These are phyloP conservation scores for Cyclostephanos invisitatus DNA, from an alignment of 108 stramenopile genomes.

Conservation along the genomic window DNA sequence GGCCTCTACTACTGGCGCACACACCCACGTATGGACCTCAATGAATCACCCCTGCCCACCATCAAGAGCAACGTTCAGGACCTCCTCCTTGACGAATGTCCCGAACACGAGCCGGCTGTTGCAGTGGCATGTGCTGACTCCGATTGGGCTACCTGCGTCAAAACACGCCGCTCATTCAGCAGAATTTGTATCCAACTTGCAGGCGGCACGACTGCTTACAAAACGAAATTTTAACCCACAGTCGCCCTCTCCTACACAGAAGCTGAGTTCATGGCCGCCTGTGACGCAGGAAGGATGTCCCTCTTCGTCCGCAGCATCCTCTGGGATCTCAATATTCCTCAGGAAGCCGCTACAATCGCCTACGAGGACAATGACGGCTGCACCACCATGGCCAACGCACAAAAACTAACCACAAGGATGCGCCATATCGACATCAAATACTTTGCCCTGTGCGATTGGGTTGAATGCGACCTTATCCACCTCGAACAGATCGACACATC, in stretches of 20 bases:
- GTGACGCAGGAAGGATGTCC: constrained; percentile 29
- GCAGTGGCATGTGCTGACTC: too few species aligned
- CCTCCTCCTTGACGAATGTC: neutral
- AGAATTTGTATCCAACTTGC: constrained; percentile 27
- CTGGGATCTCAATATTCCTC: constrained; percentile 33
- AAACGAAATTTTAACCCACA: neutral
- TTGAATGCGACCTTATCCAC: constrained; percentile 7
- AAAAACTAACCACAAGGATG: constrained; percentile 15
- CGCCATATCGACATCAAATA: constrained; percentile 29
- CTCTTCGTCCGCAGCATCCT: constrained; percentile 40
- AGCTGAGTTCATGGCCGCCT: neutral
- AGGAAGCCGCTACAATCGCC: too few species aligned
- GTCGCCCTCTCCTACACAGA: too few species aligned
- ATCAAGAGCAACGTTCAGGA: neutral
- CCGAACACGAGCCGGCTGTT: neutral
- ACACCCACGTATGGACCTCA: neutral
- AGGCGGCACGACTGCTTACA: too few species aligned
- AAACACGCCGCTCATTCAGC: neutral
- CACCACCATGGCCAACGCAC: constrained; percentile 11
- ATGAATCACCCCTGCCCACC: constrained; percentile 6
- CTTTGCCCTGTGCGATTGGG: constrained; percentile 24
- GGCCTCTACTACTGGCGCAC: constrained; percentile 30
- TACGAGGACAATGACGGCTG: too few species aligned
- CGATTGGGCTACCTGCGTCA: too few species aligned
- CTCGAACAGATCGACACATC: neutral